Evolutionary conservation across 1,139 yeast species (phyloP).

Genomic region (Saccharomycopsis hybrid): DNA sequence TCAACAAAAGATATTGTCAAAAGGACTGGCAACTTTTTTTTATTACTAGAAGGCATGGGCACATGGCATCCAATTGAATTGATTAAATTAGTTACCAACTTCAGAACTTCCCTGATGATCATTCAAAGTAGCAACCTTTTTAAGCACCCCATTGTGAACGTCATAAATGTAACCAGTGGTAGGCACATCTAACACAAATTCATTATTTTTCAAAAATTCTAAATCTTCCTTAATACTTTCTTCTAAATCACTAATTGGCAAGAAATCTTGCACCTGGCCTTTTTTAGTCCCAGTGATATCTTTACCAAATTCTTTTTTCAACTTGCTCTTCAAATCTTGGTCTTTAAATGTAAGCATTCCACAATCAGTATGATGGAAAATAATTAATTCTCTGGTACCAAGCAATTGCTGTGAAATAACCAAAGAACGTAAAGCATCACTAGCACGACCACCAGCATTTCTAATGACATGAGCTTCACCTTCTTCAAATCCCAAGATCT

Average conservation of each 20-base stretch:
- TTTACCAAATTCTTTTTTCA: constrained; percentile 31
- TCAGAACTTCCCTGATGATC: too few species aligned
- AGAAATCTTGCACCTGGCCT: constrained; percentile 26
- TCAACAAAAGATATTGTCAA: too few species aligned
- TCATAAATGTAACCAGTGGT: constrained; percentile 36
- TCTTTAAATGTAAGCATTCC: constrained; percentile 39
- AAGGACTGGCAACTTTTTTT: too few species aligned
- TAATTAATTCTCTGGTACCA: constrained; percentile 36
- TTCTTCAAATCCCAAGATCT: constrained; percentile 34
- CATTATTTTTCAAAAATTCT: constrained; percentile 26
- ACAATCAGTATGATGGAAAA: constrained; percentile 39
- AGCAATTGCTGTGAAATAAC: constrained; percentile 34
- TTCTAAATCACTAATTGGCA: constrained; percentile 33
- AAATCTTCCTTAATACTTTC: constrained; percentile 36
- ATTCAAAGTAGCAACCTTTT: constrained; percentile 22
- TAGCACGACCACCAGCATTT: constrained; percentile 41
- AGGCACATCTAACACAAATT: constrained; percentile 29
- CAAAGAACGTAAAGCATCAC: constrained; percentile 36
- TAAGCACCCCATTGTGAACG: constrained; percentile 33
- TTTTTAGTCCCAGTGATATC: constrained; percentile 1
- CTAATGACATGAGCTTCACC: constrained; percentile 43
- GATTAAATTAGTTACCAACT: too few species aligned
- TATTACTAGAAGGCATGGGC: too few species aligned
- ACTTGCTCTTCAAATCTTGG: constrained; percentile 27
- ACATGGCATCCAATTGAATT: too few species aligned